Evolutionary conservation across 441 rosid species (phyloP), one percentile per base, ranked within the genome.

Genomic region (Euphorbia schlechtendalii): DNA sequence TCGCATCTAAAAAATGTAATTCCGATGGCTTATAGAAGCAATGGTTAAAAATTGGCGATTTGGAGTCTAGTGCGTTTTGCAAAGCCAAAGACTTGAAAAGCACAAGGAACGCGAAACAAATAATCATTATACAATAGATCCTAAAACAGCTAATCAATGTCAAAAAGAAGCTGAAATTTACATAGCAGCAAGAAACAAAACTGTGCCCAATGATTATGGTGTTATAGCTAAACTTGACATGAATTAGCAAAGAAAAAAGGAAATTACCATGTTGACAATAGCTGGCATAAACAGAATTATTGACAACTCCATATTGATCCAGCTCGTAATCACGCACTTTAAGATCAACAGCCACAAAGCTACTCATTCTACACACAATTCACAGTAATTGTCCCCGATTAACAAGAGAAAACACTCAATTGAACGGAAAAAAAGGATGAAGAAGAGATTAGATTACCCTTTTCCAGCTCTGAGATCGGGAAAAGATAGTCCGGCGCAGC

Each of bases 231-330:
- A 48, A 21, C 20, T 6, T 58, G 43, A 69, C 63, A 52, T 5
- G 45, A 27, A 63, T 8, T 51, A 6, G 46, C 7, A 7, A 66
- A 22, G 36, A 14, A 63, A 43, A 20, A 17, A 57, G 0, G n/a
- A 32, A 53, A 54, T 65, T 59, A 82, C 92, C 90, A 69, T 85
- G 88, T 78, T 88, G 91, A 71, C 96, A 90, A 55, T 88, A 85
- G 72, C 83, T 88, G 13, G 96, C 86, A 56, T 90, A 90, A 61
- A 84, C 83, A 32, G 94, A 90, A 82, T 88, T 88, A 78, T 91
- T 88, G 63, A 86, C 96, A 45, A 89, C 98, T 53, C 98, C 90
- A 68, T 76, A 91, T 66, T 86, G 94, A 82, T 88, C 97, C 76
- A 91, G 76, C 66, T 91, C 92, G 73, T 86, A 86, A 64, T 91